Percentiles rank a stretch among this genome's conserved stretches.
Conservation (phyloP, 2,329 filamentous ascomycete genomes). For the Apiospora aurea region DNA sequence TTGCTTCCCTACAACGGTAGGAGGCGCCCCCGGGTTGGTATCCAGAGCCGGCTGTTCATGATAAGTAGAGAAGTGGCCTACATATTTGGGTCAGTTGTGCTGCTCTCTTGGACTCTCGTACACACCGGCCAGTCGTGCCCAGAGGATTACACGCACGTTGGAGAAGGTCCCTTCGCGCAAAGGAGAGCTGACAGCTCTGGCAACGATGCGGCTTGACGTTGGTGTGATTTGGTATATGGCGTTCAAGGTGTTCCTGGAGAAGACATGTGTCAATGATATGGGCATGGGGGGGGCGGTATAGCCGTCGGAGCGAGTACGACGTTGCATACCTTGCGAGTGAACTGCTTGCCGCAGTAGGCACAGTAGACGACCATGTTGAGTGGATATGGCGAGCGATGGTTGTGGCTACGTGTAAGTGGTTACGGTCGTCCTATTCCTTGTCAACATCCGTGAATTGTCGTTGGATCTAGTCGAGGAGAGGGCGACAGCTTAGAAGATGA, state of each 20-base stretch:
- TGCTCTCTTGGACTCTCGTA: not conserved
- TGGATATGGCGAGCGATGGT: no score
- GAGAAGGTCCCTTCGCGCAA: slow-evolving; percentile 59
- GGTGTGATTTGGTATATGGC: slow-evolving; percentile 61
- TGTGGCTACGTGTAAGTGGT: not conserved
- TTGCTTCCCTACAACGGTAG: slow-evolving; percentile 41
- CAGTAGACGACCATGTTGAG: slow-evolving; percentile 20
- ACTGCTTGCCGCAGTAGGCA: slow-evolving; percentile 25
- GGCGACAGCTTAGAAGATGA: not conserved
- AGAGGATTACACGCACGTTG: slow-evolving; percentile 53
- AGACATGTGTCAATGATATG: not conserved
- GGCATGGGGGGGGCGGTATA: not conserved
- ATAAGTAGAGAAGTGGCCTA: slow-evolving; percentile 36
- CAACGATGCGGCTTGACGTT: slow-evolving; percentile 63
- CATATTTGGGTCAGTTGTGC: slow-evolving; percentile 50
- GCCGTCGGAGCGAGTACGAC: no score
- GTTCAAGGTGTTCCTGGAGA: slow-evolving; percentile 60
- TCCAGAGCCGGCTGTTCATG: slow-evolving; percentile 21
- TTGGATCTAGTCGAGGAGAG: not conserved
- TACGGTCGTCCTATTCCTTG: not conserved
- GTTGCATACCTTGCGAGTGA: slow-evolving; percentile 19
- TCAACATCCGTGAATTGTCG: not conserved
- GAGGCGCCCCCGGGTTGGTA: slow-evolving; percentile 37
- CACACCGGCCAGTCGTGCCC: no score
- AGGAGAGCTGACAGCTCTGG: slow-evolving; percentile 55